Conservation (phyloP, 2,329 filamentous ascomycete species). For the Colletotrichum lentis region DNA sequence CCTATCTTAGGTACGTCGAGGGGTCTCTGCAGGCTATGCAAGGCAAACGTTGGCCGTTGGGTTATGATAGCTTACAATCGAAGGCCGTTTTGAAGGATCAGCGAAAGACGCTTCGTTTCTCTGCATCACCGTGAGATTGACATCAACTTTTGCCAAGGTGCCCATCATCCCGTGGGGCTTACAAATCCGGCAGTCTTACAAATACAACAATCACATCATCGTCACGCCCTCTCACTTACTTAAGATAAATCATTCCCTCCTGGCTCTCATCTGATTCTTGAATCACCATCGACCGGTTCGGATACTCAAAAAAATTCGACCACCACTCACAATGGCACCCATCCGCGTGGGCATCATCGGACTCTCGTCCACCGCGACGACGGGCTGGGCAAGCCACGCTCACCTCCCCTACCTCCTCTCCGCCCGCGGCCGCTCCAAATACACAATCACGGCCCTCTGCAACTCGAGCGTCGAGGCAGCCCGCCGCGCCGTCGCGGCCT, state of each 20-base stretch:
- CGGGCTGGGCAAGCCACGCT: constrained; percentile 63
- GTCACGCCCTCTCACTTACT: not conserved
- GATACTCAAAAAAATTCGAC: not conserved
- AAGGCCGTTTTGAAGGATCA: too few relatives aligned
- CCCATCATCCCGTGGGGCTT: not conserved
- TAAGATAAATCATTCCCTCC: not conserved
- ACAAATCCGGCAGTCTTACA: constrained; percentile 19
- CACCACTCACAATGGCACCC: constrained; percentile 37
- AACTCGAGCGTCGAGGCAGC: constrained; percentile 60
- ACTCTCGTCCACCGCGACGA: constrained; percentile 61
- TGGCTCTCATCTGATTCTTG: not conserved
- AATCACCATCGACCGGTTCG: not conserved
- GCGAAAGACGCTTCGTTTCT: too few relatives aligned
- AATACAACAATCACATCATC: constrained; percentile 12
- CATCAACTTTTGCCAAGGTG: not conserved
- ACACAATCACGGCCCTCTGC: constrained; percentile 59
- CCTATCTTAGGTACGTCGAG: too few relatives aligned
- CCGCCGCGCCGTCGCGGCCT: constrained; percentile 53
- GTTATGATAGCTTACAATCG: too few relatives aligned
- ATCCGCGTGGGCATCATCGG: constrained; percentile 67
- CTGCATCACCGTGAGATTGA: too few relatives aligned
- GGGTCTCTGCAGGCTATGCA: too few relatives aligned
- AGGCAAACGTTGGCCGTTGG: too few relatives aligned
- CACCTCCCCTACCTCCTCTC: constrained; percentile 69
- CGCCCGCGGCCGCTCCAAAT: constrained; percentile 51